Evolutionary conservation across 2,329 filamentous ascomycete species (phyloP).

Genomic region (Cucurbitaria berberidis): DNA sequence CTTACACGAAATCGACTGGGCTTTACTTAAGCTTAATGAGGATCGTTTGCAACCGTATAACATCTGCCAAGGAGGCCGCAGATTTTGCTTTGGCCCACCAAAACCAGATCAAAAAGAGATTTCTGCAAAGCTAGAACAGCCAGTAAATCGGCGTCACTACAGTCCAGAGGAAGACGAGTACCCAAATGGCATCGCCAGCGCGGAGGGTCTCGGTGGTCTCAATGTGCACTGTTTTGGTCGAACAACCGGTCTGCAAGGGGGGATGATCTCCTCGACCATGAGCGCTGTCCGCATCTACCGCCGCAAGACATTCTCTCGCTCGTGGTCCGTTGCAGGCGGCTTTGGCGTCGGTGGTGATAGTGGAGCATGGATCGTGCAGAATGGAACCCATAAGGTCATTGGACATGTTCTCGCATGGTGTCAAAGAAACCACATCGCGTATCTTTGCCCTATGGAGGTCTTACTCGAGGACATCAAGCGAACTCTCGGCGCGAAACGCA

Average conservation of each 20-base stretch:
- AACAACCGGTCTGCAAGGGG: constrained; percentile 81
- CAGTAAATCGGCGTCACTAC: constrained; percentile 44
- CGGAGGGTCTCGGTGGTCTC: constrained; percentile 70
- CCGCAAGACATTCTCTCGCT: constrained; percentile 78
- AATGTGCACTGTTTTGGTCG: constrained; percentile 88
- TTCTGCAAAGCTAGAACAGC: constrained; percentile 40
- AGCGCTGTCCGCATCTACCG: constrained; percentile 87
- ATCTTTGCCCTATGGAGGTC: constrained; percentile 95
- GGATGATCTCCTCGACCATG: constrained; percentile 77
- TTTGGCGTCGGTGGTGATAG: constrained; percentile 84
- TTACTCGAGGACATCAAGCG: constrained; percentile 83
- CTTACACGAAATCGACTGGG: constrained; percentile 94
- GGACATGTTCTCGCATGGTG: constrained; percentile 93
- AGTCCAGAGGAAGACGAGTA: constrained; percentile 51
- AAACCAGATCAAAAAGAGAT: constrained; percentile 39
- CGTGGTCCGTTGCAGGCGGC: constrained; percentile 66
- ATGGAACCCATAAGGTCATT: constrained; percentile 77
- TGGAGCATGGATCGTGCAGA: constrained; percentile 90
- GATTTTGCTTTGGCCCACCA: constrained; percentile 41
- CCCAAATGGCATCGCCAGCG: constrained; percentile 65
- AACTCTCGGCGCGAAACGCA: constrained; percentile 71
- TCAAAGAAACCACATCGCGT: constrained; percentile 78
- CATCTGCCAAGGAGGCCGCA: constrained; percentile 63
- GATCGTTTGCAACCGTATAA: constrained; percentile 76
- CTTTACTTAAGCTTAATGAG: constrained; percentile 79